These are phyloP conservation scores for Ganoderma resinaceum DNA, from an alignment of 1,284 basidiomycete genomes.

Conservation along the genomic window DNA sequence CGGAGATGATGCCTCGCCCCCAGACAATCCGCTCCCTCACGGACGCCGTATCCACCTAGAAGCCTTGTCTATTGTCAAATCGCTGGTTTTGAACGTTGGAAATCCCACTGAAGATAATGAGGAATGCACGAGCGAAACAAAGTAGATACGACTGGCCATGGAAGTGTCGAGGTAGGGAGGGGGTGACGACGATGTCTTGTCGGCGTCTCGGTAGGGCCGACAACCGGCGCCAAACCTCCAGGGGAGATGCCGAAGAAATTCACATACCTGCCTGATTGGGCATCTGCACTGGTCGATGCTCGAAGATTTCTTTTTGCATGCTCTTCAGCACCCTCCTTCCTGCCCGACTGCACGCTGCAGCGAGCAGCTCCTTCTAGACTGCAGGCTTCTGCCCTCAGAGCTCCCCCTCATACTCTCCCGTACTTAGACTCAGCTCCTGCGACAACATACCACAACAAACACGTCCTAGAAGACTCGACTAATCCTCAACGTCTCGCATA, in stretches of 20 bases:
- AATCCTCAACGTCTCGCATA: conserved; percentile 30
- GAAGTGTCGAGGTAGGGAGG: not conserved
- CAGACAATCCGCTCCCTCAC: not conserved
- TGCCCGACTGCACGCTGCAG: conserved; percentile 20
- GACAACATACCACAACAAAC: conserved; percentile 17
- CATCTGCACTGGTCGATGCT: conserved; percentile 12
- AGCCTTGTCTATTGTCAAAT: not conserved
- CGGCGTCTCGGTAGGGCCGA: not conserved
- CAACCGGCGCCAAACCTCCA: not conserved
- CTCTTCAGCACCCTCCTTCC: conserved; percentile 17
- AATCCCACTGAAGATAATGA: not conserved
- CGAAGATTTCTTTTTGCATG: conserved; percentile 7
- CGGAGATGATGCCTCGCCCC: not conserved
- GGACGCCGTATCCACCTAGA: not conserved
- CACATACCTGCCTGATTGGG: conserved; percentile 23
- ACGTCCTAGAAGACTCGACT: conserved; percentile 31
- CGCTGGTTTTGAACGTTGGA: not conserved
- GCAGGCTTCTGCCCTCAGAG: conserved; percentile 4
- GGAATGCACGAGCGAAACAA: not conserved
- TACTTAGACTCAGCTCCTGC: conserved; percentile 12
- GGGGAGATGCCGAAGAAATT: not conserved
- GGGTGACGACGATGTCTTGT: not conserved
- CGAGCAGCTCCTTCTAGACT: conserved; percentile 21
- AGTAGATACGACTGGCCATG: not conserved
- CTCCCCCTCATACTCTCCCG: not conserved